phyloP scores from a whole-genome alignment of 352 stramenopile genomes.

The Stramenopiles sp. region DNA sequence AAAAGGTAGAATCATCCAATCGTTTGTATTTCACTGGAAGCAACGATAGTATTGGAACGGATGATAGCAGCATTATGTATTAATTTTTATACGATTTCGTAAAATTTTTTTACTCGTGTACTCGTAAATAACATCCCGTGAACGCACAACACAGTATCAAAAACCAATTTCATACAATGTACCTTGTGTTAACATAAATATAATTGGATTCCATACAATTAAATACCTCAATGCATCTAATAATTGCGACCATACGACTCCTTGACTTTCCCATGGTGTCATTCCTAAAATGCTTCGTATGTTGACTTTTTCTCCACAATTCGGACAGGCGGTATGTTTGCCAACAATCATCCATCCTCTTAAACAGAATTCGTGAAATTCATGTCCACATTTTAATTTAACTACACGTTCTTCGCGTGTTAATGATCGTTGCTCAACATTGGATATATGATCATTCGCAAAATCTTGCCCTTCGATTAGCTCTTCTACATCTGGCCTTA shows the following conservation, averaged over 20 bases:
- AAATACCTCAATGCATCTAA: neutral
- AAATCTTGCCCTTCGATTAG: neutral
- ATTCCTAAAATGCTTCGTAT: neutral
- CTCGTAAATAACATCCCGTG: too few relatives aligned
- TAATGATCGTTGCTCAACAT: neutral
- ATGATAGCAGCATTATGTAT: too few relatives aligned
- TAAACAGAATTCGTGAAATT: conserved; percentile 5
- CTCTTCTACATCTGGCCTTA: neutral
- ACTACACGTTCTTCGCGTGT: neutral
- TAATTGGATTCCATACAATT: conserved; percentile 1
- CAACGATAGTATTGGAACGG: too few relatives aligned
- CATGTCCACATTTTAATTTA: conserved; percentile 1
- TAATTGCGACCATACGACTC: neutral
- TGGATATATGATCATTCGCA: neutral
- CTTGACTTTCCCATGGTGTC: neutral
- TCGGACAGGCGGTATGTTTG: neutral
- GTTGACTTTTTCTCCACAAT: neutral
- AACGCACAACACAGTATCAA: too few relatives aligned
- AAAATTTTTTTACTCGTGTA: too few relatives aligned
- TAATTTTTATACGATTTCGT: too few relatives aligned
- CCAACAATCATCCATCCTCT: neutral
- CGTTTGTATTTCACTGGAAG: too few relatives aligned
- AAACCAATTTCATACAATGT: neutral
- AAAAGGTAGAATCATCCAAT: too few relatives aligned
- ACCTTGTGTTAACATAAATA: neutral